A percentile compares a stretch with the other conserved stretches of the same genome.
phyloP scores from a whole-genome alignment of 768 basidiomycete genomes.

The Calocybe cyanea region DNA sequence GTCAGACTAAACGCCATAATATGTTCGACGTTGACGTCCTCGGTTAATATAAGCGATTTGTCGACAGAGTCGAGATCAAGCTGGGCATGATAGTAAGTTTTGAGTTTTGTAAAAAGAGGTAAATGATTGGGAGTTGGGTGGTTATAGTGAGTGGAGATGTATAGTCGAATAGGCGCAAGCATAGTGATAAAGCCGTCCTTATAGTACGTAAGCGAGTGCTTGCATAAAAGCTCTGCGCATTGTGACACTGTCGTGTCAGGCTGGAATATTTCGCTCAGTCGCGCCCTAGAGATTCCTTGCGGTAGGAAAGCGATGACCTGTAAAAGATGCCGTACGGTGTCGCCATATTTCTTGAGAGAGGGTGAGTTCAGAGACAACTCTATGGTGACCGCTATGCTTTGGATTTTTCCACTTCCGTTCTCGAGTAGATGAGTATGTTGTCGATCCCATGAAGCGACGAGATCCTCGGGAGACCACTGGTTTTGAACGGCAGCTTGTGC shows the following conservation, averaged over 20 bases:
- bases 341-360: slow-evolving; percentile 6
- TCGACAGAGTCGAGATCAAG: too few species aligned
- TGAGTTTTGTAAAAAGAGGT: slow-evolving; percentile 2
- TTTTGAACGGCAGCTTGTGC: slow-evolving; percentile 15
- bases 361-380: slow-evolving; percentile 11
- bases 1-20: slow-evolving; percentile 1
- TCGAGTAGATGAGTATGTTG: slow-evolving; percentile 6
- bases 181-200: slow-evolving; percentile 9
- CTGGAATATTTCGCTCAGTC: slow-evolving; percentile 4
- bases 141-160: slow-evolving; percentile 2
- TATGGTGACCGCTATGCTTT: slow-evolving; percentile 11
- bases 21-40: slow-evolving; percentile 11
- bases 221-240: slow-evolving; percentile 4
- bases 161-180: slow-evolving; percentile 14
- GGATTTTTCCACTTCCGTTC: slow-evolving; percentile 6
- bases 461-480: slow-evolving; percentile 9
- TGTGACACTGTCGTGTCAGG: not conserved
- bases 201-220: slow-evolving; percentile 7
- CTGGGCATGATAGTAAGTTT: slow-evolving; percentile 5
- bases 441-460: slow-evolving; percentile 11
- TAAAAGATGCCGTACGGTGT: not conserved
- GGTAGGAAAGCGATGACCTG: slow-evolving; percentile 12
- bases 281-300: slow-evolving; percentile 6
- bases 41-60: not conserved
- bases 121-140: not conserved